A percentile compares a stretch with the other conserved stretches of the same genome.
Conservation (phyloP, 2,329 filamentous ascomycete species). For the Fusarium nygamai region DNA sequence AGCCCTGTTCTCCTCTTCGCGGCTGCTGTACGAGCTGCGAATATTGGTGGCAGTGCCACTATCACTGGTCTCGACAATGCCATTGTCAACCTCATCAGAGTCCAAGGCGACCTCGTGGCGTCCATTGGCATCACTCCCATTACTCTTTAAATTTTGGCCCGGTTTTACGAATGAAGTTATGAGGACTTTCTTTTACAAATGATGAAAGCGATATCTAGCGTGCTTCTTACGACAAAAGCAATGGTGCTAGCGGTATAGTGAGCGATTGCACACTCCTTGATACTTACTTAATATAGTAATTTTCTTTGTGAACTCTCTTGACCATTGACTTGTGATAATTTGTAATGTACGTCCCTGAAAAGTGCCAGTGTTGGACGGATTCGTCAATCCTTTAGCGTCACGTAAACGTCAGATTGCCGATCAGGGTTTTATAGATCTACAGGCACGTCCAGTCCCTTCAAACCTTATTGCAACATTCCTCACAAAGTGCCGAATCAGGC, state of each 20-base stretch:
- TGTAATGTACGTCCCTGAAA: background rate
- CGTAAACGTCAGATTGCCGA: background rate
- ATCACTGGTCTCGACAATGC: background rate
- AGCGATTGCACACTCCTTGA: conserved; percentile 8
- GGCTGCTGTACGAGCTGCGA: background rate
- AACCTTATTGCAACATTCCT: conserved; percentile 1
- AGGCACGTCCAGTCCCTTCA: conserved; percentile 1
- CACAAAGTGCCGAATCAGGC: background rate
- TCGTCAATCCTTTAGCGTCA: background rate
- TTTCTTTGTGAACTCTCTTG: background rate
- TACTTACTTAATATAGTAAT: background rate
- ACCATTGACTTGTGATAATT: background rate
- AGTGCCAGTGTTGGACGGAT: background rate
- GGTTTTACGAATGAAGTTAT: background rate
- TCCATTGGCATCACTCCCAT: background rate
- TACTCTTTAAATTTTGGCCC: background rate
- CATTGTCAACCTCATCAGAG: background rate
- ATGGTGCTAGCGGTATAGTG: background rate
- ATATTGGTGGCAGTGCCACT: background rate
- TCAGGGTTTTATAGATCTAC: conserved; percentile 3
- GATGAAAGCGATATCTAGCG: background rate
- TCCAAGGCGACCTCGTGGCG: rapidly evolving
- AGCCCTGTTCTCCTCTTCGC: background rate
- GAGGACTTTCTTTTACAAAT: background rate
- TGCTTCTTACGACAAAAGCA: background rate